Conservation (phyloP, 805 yeast species). For the Yarrowia hollandica region DNA sequence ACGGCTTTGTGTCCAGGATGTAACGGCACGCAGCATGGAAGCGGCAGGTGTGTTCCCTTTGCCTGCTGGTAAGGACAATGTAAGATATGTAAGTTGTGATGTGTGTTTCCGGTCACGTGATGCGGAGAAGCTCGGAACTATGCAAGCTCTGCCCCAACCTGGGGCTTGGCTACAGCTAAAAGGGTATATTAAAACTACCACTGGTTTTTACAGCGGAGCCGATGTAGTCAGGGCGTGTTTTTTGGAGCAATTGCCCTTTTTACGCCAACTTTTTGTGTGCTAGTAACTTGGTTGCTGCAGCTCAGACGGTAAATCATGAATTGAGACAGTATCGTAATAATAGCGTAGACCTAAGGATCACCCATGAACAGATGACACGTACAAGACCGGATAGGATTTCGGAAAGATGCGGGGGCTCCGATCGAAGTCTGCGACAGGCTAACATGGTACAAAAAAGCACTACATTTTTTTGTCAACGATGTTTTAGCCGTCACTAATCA, state of each 20-base stretch:
- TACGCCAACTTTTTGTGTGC: too few relatives aligned
- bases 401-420: background rate
- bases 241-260: too few relatives aligned
- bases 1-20: background rate
- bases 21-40: background rate
- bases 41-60: background rate
- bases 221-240: too few relatives aligned
- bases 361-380: conserved; percentile 10
- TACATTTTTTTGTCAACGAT: too few relatives aligned
- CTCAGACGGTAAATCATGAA: background rate
- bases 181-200: background rate
- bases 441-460: too few relatives aligned
- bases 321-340: background rate
- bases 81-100: conserved; percentile 25
- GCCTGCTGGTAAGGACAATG: background rate
- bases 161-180: conserved; percentile 8
- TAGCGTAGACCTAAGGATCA: background rate
- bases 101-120: conserved; percentile 8
- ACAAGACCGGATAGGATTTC: conserved; percentile 2
- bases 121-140: conserved; percentile 28
- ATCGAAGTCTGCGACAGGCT: background rate
- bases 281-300: too few relatives aligned
- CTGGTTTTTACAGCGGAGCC: too few relatives aligned
- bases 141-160: background rate
- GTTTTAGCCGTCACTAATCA: too few relatives aligned